These are phyloP conservation scores for Solanum okadae DNA, from an alignment of 257 asterid species.

Conservation along the genomic window DNA sequence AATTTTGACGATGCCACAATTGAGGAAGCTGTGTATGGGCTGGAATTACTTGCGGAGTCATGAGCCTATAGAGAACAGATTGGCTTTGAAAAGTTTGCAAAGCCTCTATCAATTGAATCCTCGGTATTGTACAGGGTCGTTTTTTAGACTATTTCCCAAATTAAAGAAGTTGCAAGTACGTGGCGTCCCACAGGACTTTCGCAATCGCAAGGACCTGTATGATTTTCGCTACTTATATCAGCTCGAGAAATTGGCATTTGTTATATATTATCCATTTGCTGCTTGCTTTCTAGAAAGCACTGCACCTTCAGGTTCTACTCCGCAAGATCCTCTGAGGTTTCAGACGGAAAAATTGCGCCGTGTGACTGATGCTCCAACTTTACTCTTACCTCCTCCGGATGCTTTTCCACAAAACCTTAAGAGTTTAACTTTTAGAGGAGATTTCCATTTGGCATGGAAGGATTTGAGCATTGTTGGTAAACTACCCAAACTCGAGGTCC, in stretches of 20 bases:
- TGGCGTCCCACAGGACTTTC: not conserved
- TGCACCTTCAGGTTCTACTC: not conserved
- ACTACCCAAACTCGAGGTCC: too few relatives aligned
- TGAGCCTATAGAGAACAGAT: not conserved
- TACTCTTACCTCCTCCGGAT: not conserved
- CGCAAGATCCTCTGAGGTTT: not conserved
- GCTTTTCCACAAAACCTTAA: conserved; percentile 8
- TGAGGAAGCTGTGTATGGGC: conserved; percentile 3
- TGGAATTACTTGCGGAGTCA: not conserved
- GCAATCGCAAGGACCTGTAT: not conserved
- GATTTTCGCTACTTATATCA: conserved; percentile 4
- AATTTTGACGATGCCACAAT: conserved; percentile 4
- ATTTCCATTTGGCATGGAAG: not conserved
- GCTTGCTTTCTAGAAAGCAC: not conserved
- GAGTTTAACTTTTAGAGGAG: not conserved
- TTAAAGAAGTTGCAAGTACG: conserved; percentile 6
- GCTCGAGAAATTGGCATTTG: too few relatives aligned
- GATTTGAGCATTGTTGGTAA: too few relatives aligned
- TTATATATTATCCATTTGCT: too few relatives aligned
- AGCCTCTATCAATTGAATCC: conserved; percentile 4
- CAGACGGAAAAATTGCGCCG: too few relatives aligned
- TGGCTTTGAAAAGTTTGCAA: not conserved
- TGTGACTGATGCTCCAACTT: not conserved
- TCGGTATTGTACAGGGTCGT: not conserved
- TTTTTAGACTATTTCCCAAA: conserved; percentile 6